Base-by-base conservation (phyloP, 2,329 filamentous ascomycete genomes). In the Aureobasidium zeae region DNA sequence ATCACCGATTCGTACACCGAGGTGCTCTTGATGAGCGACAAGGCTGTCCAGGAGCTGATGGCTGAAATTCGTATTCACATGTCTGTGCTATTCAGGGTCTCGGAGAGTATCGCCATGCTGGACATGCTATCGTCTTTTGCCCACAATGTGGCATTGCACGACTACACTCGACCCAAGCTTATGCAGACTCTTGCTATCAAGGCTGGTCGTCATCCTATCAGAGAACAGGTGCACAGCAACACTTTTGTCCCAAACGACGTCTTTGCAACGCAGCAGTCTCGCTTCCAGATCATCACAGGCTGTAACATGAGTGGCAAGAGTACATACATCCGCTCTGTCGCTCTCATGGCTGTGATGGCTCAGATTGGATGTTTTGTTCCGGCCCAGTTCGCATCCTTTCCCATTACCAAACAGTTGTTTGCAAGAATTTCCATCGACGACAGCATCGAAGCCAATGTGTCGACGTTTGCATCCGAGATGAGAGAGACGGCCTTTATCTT, bases 251-350 rank as follows among this genome's bases (percentile, higher is more conserved):
- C 91, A 0, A 96, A 96, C 51, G 88, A 96, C 55, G 84, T 88
- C 20, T 96, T 88, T 55, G 82, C 86, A 2, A 83, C 81, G 0
- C 73, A 82, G 24, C 79, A 89, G 48, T 79, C 79, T 25, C 78
- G 88, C 1, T 94, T 95, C 55, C 88, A 96, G 52, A 83, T 96
- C 49, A 81, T 98, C 50, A 96, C 89, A 0, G 89, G 91, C 3
- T 93, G 86, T 60, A 98, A 98, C 55, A 98, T 98, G 91, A 94
- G 86, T 53, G 91, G 88, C 1, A 98, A 96, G 61, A 94, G 84
- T 51, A 98, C 88, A 0, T 96, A 95, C 56, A 94, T 96, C 49
- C 79, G 86, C 37, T 81, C 83, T 2, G 71, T 94, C 17, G 85
- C 89, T 0, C 67, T 98, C 22, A 77, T 93, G 57, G 78, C 83